Base-by-base conservation (phyloP, 106 monocot species). In the Xerophyta viscosa region DNA sequence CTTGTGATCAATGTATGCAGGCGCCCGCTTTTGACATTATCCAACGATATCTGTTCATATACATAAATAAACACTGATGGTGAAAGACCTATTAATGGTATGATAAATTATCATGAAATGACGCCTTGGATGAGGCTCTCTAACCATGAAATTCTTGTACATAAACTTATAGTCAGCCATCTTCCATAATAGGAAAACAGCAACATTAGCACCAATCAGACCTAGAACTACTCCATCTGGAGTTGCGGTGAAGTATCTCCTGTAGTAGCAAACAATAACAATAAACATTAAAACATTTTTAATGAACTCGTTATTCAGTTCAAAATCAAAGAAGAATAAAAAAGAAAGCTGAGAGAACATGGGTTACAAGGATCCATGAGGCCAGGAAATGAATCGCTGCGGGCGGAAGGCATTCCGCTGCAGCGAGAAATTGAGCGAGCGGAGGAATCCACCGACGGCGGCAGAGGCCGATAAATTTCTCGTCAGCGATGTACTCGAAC, bases 1-100 rank as follows among this genome's bases (percentile, higher is more conserved):
- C 75, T 70, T 2, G 94, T 96, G 29, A 96, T 44, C 58, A 96
- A 48, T 11, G 88, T 88, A 64, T 88, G 94, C 53, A 88, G 23
- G 12, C 80, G 70, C 24, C 94, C 81, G 41, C 59, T 79, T 57
- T 70, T 96, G 23, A 96, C 31, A 47, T 96, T 96, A 26, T 78
- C 75, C 27, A 96, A 33, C 19, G 88, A 96, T 62, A 96, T 76
- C 94, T 96, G 88, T 33, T 37, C 62, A 52, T 37, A 45, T 11
- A 28, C 54, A 46, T 41, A 23, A 46, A 57, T n/a, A 31, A 54
- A 45, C 28, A 49, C 31, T 10, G 26, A 12, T 8, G 58, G 29
- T 51, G 18, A 50, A 6, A 8, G 9, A 23, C 48, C 27, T 22
- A 39, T 24, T 49, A 65, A 24, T 39, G n/a, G n/a, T 39, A 12